These are phyloP conservation scores for Plenodomus biglobosus DNA, from an alignment of 2,329 filamentous ascomycete genomes.

Conservation along the genomic window DNA sequence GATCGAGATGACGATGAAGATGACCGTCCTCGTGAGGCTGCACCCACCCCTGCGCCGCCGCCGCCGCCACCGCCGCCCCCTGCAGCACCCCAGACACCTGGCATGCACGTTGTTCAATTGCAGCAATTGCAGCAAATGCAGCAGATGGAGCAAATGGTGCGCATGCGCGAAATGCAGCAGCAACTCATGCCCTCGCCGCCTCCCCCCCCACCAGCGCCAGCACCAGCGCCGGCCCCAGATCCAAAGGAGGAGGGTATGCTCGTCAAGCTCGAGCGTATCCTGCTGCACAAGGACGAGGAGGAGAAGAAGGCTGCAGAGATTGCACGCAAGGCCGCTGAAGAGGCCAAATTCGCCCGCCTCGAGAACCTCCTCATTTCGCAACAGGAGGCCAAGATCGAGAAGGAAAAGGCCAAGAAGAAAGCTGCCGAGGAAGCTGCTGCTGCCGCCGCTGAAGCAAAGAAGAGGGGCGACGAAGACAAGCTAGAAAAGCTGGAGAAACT, in stretches of 20 bases:
- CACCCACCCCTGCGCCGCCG: conserved; percentile 19
- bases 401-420: conserved; percentile 40
- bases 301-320: conserved; percentile 32
- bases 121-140: conserved; percentile 9
- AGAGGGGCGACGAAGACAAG: conserved; percentile 41
- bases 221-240: conserved; percentile 22
- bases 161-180: conserved; percentile 11
- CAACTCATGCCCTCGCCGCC: conserved; percentile 5
- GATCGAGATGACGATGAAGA: conserved; percentile 22
- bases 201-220: conserved; percentile 23
- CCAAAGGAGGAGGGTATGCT: conserved; percentile 38
- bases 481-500: conserved; percentile 42
- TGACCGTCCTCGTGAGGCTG: conserved; percentile 25
- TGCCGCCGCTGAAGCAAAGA: conserved; percentile 34
- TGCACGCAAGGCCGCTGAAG: conserved; percentile 35
- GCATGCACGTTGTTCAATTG: conserved; percentile 6
- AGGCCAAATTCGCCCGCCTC: conserved; percentile 41
- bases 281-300: conserved; percentile 35
- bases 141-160: conserved; percentile 5
- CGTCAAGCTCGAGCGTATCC: conserved; percentile 31
- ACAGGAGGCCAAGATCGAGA: conserved; percentile 40
- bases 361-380: conserved; percentile 41
- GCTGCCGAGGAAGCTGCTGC: conserved; percentile 35
- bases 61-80: conserved; percentile 22
- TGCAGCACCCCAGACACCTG: conserved; percentile 13